Evolutionary conservation across 306 rosid species (phyloP), one percentile per base, ranked within the genome.

Genomic region (Macrotyloma uniflorum): DNA sequence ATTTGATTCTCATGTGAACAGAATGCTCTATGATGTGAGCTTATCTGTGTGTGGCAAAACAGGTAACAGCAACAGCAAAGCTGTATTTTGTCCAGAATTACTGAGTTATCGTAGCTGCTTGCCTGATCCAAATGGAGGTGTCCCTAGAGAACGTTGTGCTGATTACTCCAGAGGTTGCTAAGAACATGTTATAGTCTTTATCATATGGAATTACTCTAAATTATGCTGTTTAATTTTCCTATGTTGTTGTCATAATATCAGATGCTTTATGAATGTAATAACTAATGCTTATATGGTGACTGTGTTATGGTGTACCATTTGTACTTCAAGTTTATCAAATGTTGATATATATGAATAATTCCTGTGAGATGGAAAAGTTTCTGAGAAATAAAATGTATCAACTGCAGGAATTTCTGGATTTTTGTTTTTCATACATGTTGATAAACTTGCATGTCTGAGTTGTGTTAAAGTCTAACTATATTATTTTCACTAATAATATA

Each of bases 21-120:
- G 80, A 24, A 75, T 82, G 84, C 84, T 85, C 0, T 75, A 45
- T 42, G 76, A 75, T 70, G 0, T 46, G 8, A 64, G 70, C 7
- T 3, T 14, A 3, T 38, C 79, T 2, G 1, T 15, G 5, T 28
- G 69, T 5, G 79, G 79, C 7, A 70, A 6, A 36, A 16, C 77
- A 1, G 79, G 47, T 11, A 85, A 74, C 22, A 2, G 3, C 0
- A 78, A 74, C 36, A 70, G 18, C 38, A 62, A 67, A 55, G 8
- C 86, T 40, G 66, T 74, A 20, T 13, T 70, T 1, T 82, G 86
- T 49, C 82, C 69, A 2, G n/a, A 0, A 6, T 0, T 0, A 0
- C 0, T 3, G 12, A 38, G 49, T 14, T 85, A 74, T 2, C 82
- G 88, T 30, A 69, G 64, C 54, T 78, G 84, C 42, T 67, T 74